phyloP scores from a whole-genome alignment of 2,329 filamentous ascomycete species.

The Volutella citrinella region DNA sequence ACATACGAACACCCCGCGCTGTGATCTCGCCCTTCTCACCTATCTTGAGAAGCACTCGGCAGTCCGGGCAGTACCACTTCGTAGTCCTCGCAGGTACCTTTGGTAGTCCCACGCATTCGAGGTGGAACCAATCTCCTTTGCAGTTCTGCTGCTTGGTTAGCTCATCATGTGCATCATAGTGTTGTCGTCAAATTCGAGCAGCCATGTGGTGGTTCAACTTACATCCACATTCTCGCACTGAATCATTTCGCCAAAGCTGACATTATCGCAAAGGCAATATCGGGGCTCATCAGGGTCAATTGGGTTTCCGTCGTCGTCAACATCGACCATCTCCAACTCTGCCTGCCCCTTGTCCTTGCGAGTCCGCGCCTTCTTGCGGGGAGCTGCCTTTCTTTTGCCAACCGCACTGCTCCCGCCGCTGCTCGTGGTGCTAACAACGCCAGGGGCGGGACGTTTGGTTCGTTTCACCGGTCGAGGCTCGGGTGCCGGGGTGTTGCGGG shows the following conservation, averaged over 20 bases:
- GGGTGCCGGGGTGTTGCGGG: conserved; percentile 55
- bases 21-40: conserved; percentile 62
- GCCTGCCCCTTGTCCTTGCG: conserved; percentile 46
- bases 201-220: no score
- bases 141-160: conserved; percentile 51
- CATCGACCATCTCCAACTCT: conserved; percentile 52
- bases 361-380: conserved; percentile 59
- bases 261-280: conserved; percentile 76
- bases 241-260: conserved; percentile 82
- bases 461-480: conserved; percentile 52
- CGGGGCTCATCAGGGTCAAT: conserved; percentile 73
- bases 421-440: conserved; percentile 63
- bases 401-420: conserved; percentile 64
- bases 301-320: conserved; percentile 65
- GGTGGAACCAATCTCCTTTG: conserved; percentile 81
- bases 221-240: conserved; percentile 76
- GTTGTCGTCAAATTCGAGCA: no score
- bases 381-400: conserved; percentile 67
- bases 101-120: conserved; percentile 69
- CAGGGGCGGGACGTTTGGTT: conserved; percentile 68
- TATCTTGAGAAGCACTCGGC: conserved; percentile 60
- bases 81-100: conserved; percentile 68
- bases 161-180: conserved; percentile 9
- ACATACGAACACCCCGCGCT: conserved; percentile 54
- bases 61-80: conserved; percentile 85